phyloP scores from a whole-genome alignment of 106 monocot species.

The Dioscorea dumetorum region DNA sequence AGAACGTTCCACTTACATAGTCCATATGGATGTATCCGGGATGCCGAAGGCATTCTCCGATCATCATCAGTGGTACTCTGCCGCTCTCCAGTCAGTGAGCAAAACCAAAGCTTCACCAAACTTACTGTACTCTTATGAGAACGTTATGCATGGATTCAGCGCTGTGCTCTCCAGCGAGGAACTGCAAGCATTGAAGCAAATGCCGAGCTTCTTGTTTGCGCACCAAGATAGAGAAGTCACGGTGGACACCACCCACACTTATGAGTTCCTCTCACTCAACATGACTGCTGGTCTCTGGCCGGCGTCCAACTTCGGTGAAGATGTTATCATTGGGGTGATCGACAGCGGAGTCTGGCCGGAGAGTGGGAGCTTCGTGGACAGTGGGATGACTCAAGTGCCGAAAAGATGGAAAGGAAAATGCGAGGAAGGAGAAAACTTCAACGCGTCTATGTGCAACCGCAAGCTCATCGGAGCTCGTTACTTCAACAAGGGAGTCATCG shows the following conservation, averaged over 20 bases:
- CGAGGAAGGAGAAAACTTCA: constrained; percentile 54
- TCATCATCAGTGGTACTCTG: constrained; percentile 65
- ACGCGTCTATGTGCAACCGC: constrained; percentile 60
- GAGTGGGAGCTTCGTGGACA: constrained; percentile 66
- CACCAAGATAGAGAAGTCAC: constrained; percentile 59
- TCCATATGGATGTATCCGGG: constrained; percentile 64
- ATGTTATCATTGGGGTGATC: constrained; percentile 84
- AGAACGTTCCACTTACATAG: constrained; percentile 47
- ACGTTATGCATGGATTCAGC: constrained; percentile 77
- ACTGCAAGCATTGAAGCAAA: constrained; percentile 27
- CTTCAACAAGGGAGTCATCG: constrained; percentile 79
- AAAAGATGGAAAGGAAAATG: constrained; percentile 69
- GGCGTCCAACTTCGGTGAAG: constrained; percentile 30
- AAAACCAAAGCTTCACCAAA: constrained; percentile 30
- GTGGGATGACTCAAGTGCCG: constrained; percentile 60
- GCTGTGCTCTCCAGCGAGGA: constrained; percentile 56
- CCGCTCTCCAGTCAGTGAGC: constrained; percentile 71
- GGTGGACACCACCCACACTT: constrained; percentile 90
- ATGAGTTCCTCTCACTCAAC: constrained; percentile 76
- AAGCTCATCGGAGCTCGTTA: constrained; percentile 87
- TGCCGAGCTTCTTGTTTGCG: constrained; percentile 59
- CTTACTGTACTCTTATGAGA: constrained; percentile 68
- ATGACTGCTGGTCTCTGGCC: neutral
- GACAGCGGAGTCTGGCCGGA: constrained; percentile 98
- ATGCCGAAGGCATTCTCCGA: constrained; percentile 59